Evolutionary conservation across 2,329 filamentous ascomycete species (phyloP), one percentile per base, ranked within the genome.

Genomic region (Aspergillus eucalypticola): DNA sequence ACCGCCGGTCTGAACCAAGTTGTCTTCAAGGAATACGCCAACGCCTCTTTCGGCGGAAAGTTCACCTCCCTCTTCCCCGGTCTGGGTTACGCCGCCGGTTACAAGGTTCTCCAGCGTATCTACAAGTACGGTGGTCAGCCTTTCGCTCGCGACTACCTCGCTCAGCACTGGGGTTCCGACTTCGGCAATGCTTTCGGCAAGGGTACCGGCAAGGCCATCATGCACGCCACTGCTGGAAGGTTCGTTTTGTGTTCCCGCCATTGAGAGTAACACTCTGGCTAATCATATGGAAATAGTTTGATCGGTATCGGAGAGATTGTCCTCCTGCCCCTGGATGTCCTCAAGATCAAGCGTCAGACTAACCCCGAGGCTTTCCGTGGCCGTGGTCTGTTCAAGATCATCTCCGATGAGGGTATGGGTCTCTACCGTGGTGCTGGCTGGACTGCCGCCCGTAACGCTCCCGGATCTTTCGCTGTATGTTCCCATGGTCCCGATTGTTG

Each of bases 41-140:
- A 79, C 61, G 93, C 91, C 27, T 76, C 92, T 5, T 69, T 85
- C 32, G 84, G 84, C 58, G 83, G 82, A 70, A 97, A 97, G 77
- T 97, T 98, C 79, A 85, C 97, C 73, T 97, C 94, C 46, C 86
- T 99, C 50, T 99, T 99, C 82, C 95, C 95, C 32, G 95, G 95
- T 74, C 86, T 99, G 62, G 95, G 95, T 73, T 99, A 99, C 78
- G 95, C 95, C 60, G 95, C 95, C 59, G 93, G 93, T 63, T 99
- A 99, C 85, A 99, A 99, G 86, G 84, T 98, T 64, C 86, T 96
- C 59, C 95, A 99, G 85, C 86, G 95, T 77, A 88, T 99, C 75
- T 99, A 99, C 86, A 99, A 99, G 82, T 99, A 97, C 74, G 95
- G 95, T 67, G 95, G 95, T 54, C 95, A 99, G 82, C 95, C 95